These are phyloP conservation scores for Klebsormidium nitens DNA, from an alignment of 139 green algal species.

Conservation along the genomic window DNA sequence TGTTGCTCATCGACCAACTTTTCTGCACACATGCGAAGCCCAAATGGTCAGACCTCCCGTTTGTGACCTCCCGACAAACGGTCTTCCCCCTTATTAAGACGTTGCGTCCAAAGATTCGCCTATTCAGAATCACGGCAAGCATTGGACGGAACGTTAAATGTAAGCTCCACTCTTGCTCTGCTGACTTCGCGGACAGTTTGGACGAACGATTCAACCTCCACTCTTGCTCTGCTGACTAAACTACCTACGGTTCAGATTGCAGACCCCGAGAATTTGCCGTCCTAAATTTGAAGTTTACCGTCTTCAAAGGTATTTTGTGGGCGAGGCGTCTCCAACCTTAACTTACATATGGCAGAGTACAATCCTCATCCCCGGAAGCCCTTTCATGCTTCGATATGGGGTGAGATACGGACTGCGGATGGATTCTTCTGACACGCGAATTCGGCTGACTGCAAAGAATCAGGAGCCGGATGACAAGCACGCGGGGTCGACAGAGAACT, in stretches of 20 bases:
- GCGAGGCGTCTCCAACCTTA: no score
- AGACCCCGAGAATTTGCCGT: no score
- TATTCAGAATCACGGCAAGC: not conserved
- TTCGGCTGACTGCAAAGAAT: not conserved
- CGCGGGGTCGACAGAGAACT: not conserved
- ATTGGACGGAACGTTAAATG: not conserved
- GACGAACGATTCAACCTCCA: no score
- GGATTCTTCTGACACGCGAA: not conserved
- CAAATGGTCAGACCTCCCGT: not conserved
- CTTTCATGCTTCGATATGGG: no score
- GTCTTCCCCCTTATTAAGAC: not conserved
- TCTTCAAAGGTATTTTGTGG: no score
- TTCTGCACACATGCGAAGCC: conserved; percentile 5
- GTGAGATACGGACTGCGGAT: not conserved
- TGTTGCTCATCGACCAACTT: no score
- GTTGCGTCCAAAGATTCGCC: not conserved
- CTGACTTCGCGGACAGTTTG: no score
- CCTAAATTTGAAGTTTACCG: no score
- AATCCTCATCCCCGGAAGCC: no score
- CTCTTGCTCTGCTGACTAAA: no score
- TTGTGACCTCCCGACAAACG: not conserved
- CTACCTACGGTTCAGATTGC: no score
- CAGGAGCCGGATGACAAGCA: not conserved
- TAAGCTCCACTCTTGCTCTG: not conserved
- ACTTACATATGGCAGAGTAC: no score